Evolutionary conservation across 202 grass and related monocot species (phyloP).

Genomic region (Eragrostis tef): DNA sequence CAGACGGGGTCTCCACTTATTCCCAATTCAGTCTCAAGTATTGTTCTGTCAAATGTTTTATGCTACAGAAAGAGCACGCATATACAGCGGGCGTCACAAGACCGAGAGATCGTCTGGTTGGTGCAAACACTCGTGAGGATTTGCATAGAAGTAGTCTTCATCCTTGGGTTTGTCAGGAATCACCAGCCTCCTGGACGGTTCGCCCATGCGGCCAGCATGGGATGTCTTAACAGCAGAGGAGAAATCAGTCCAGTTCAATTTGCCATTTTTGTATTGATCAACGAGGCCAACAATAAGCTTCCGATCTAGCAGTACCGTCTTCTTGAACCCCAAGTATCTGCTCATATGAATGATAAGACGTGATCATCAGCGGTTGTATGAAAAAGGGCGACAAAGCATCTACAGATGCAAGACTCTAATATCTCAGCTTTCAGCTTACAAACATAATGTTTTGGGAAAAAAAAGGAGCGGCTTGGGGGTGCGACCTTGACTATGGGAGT

Average conservation of each 20-base stretch:
- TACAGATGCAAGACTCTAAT: no score
- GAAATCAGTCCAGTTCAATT: conserved; percentile 75
- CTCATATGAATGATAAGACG: conserved; percentile 23
- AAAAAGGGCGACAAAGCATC: neutral
- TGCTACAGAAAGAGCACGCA: conserved; percentile 38
- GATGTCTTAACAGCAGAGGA: conserved; percentile 68
- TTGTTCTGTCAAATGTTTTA: neutral
- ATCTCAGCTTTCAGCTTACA: no score
- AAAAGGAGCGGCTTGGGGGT: no score
- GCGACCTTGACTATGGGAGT: no score
- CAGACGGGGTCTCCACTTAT: conserved; percentile 41
- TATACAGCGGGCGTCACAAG: conserved; percentile 27
- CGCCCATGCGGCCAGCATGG: conserved; percentile 75
- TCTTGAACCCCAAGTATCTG: conserved; percentile 87
- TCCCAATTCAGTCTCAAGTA: conserved; percentile 41
- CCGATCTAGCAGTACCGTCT: conserved; percentile 79
- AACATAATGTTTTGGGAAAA: no score
- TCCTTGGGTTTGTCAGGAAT: conserved; percentile 90
- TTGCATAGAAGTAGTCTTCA: conserved; percentile 97
- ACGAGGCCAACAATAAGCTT: conserved; percentile 77
- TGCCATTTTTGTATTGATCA: conserved; percentile 69
- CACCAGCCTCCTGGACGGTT: conserved; percentile 65
- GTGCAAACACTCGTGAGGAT: conserved; percentile 86
- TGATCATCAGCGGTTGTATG: neutral
- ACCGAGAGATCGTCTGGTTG: conserved; percentile 52